phyloP scores from a whole-genome alignment of 1,139 yeast species.

The Diutina ranongensis region DNA sequence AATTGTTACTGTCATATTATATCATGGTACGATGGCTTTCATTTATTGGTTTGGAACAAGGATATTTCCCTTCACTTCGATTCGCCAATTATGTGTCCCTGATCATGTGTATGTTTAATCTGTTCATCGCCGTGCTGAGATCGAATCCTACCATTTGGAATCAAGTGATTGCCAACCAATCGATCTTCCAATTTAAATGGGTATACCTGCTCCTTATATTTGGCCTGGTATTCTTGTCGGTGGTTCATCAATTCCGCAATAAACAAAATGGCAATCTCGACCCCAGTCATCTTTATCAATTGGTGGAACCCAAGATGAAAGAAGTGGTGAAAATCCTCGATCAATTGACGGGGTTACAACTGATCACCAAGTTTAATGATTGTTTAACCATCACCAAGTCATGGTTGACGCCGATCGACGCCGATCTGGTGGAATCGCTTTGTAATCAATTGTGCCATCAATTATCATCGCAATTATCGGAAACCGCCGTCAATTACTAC shows the following conservation, averaged over 20 bases:
- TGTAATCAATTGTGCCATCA: conserved; percentile 8
- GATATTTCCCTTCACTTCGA: conserved; percentile 24
- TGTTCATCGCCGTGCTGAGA: conserved; percentile 11
- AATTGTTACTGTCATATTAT: conserved; percentile 9
- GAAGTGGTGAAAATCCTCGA: background rate
- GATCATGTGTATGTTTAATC: conserved; percentile 18
- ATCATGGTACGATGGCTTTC: conserved; percentile 22
- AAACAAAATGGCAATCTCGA: conserved; percentile 8
- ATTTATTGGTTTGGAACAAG: conserved; percentile 19
- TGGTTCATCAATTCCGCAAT: conserved; percentile 12
- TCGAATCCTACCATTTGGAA: conserved; percentile 11
- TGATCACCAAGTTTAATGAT: background rate
- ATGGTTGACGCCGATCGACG: background rate
- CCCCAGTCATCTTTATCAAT: conserved; percentile 8
- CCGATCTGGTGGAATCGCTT: background rate
- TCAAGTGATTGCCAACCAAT: conserved; percentile 9
- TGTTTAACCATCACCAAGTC: background rate
- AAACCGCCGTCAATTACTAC: conserved; percentile 9
- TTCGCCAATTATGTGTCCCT: conserved; percentile 19
- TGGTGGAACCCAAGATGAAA: background rate
- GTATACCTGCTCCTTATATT: conserved; percentile 15
- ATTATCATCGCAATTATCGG: conserved; percentile 7
- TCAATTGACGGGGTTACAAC: background rate
- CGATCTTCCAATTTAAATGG: conserved; percentile 12
- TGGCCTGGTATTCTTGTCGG: conserved; percentile 17